Evolutionary conservation across 148 eudicot species (phyloP).

Genomic region (Amaranthus cruentus): DNA sequence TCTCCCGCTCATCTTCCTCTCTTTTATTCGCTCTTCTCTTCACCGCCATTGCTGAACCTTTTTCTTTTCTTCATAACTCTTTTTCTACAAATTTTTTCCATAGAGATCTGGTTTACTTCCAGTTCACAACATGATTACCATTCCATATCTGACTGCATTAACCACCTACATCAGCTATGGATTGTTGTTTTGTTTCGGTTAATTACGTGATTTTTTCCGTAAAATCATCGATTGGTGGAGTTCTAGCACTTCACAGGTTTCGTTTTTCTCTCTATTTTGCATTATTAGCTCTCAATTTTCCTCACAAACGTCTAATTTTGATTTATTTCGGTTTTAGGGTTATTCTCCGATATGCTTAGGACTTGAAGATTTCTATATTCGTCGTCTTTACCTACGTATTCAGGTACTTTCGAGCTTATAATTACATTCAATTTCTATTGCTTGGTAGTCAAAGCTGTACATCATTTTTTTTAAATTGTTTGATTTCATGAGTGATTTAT

Average conservation of each 20-base stretch:
- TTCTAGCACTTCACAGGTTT: not conserved
- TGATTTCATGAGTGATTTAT: not conserved
- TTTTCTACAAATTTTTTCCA: too few species aligned
- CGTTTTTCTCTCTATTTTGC: not conserved
- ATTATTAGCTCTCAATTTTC: not conserved
- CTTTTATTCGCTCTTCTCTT: too few species aligned
- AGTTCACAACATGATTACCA: too few species aligned
- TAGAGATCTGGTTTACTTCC: too few species aligned
- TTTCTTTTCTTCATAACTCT: too few species aligned
- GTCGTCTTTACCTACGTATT: constrained; percentile 74
- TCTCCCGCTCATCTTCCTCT: too few species aligned
- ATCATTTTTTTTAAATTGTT: not conserved
- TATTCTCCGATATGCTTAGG: constrained; percentile 97
- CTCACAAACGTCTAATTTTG: not conserved
- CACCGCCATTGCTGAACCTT: too few species aligned
- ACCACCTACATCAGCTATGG: not conserved
- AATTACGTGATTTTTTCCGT: not conserved
- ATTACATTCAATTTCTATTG: not conserved
- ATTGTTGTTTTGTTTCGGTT: not conserved
- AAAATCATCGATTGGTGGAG: not conserved
- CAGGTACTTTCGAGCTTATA: constrained; percentile 46
- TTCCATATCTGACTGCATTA: too few species aligned
- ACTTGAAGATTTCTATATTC: constrained; percentile 79
- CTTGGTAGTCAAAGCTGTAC: not conserved
- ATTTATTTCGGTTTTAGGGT: constrained; percentile 37